Base-by-base conservation (phyloP, 352 stramenopile genomes). In the Peronospora destructor region DNA sequence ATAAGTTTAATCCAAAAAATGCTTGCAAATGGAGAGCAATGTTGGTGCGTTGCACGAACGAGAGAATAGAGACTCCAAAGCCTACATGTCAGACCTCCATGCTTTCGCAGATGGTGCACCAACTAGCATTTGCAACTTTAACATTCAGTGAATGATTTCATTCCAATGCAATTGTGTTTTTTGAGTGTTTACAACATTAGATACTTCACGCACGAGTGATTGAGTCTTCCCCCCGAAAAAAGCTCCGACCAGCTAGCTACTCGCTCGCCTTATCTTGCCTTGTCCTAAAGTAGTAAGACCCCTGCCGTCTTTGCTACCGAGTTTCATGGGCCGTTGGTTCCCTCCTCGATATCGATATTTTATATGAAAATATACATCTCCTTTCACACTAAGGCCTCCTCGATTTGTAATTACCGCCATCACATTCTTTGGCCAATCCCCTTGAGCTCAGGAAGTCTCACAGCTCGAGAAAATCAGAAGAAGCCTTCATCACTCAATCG, bases 401-500 rank as follows among this genome's bases (percentile, higher is more conserved):
- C 7, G 14, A 28, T n/a, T 53, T 9, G 45, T 25, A 10, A 26
- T 8, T 23, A 13, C 14, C 29, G n/a, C 28, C 28, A 26, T 32
- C 40, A 35, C 49, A 16, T 30, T 38, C 19, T 43, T 35, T n/a
- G 12, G 23, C 30, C 25, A 13, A 6, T 35, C 9, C 33, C 14
- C 37, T 39, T 13, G 32, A 32, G 3, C 25, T 36, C 5, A 30
- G n/a, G 16, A 34, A 12, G 47, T 26, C 30, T 19, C 14, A 19
- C 45, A 39, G n/a, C 45, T 43, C 26, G 45, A 21, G 16, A 57
- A 26, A 9, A 25, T 23, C 17, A 43, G 23, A 47, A 43, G 23
- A 47, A 45, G 38, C 43, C 26, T 47, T 33, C 34, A 8, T 38
- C 35, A 16, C 51, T 74, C 62, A 85, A 12, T 87, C 70, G 33